phyloP scores from a whole-genome alignment of 768 basidiomycete species.

The Leccinum disarticulatum region DNA sequence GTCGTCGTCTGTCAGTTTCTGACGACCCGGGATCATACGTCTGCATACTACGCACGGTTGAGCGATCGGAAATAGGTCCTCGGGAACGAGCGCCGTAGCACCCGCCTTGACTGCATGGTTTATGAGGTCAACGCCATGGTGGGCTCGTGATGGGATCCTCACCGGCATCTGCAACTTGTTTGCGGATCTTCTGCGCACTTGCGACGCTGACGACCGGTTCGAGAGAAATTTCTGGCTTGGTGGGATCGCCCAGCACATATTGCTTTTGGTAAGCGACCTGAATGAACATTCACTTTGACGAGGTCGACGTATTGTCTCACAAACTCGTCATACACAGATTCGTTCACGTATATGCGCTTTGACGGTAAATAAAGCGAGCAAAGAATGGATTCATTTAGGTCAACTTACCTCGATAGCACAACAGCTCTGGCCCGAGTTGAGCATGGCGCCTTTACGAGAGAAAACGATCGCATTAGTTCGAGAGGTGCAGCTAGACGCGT shows the following conservation, averaged over 20 bases:
- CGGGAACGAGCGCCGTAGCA: too few relatives aligned
- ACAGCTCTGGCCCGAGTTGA: too few relatives aligned
- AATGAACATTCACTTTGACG: constrained; percentile 56
- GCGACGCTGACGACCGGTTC: constrained; percentile 92
- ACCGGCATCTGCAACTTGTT: constrained; percentile 87
- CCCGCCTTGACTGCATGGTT: constrained; percentile 59
- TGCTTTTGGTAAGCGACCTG: constrained; percentile 38
- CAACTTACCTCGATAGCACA: constrained; percentile 80
- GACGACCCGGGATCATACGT: background rate
- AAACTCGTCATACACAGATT: constrained; percentile 76
- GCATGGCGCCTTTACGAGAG: constrained; percentile 68
- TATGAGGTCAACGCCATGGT: background rate
- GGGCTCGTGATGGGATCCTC: constrained; percentile 27
- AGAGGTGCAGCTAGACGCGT: background rate
- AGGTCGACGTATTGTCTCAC: constrained; percentile 69
- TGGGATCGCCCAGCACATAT: constrained; percentile 89
- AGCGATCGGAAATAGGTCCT: constrained; percentile 64
- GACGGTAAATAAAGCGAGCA: background rate
- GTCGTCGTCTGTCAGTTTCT: constrained; percentile 1
- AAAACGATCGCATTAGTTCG: background rate
- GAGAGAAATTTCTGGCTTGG: constrained; percentile 66
- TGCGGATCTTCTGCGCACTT: constrained; percentile 81
- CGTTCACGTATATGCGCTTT: constrained; percentile 94
- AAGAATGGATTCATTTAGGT: background rate
- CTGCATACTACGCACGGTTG: constrained; percentile 54